Conservation (phyloP, 31 red algal species). For the Endocladia muricata region DNA sequence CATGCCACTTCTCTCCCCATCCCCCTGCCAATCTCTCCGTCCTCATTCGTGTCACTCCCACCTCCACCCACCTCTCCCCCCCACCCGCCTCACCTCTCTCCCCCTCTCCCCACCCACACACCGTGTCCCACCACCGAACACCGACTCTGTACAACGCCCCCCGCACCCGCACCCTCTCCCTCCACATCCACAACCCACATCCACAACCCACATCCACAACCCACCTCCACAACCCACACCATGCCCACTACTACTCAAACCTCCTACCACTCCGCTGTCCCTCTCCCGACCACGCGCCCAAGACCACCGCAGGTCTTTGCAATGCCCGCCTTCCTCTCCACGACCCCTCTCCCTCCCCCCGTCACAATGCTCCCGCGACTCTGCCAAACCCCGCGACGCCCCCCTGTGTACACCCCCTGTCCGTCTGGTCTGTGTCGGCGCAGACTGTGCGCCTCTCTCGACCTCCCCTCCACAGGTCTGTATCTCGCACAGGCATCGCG, state of each 20-base stretch:
- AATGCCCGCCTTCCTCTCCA: slow-evolving; percentile 14
- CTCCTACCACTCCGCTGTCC: no score
- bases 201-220: background rate
- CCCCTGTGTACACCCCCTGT: background rate
- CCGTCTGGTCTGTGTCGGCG: no score
- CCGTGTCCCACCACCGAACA: no score
- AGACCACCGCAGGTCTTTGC: background rate
- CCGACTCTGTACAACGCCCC: no score
- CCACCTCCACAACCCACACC: background rate
- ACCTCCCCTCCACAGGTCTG: background rate
- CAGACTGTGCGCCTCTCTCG: no score
- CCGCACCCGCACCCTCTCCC: background rate
- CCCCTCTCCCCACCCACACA: no score
- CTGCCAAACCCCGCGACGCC: background rate
- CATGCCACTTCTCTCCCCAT: no score
- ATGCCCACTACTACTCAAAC: background rate
- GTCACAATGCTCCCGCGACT: background rate
- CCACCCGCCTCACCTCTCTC: no score
- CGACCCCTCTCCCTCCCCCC: background rate
- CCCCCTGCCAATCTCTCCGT: no score
- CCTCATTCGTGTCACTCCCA: no score
- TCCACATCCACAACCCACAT: background rate
- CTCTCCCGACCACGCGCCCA: background rate
- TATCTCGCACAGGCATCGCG: background rate
- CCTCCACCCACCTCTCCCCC: no score